Evolutionary conservation across 768 basidiomycete genomes (phyloP).

Genomic region (Suillus spraguei): DNA sequence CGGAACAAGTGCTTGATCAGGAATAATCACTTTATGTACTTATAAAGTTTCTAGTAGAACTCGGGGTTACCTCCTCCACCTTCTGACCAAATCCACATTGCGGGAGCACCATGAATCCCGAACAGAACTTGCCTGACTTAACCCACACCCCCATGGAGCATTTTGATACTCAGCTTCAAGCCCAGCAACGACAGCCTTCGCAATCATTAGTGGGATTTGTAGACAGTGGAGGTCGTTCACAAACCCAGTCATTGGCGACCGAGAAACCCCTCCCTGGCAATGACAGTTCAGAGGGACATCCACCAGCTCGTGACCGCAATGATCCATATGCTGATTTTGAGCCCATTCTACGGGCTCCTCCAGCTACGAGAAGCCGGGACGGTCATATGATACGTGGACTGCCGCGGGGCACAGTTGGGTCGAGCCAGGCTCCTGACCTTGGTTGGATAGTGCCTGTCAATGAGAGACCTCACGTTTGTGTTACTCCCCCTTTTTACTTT

Average conservation of each 20-base stretch:
- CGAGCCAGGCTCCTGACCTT: slow-evolving; percentile 14
- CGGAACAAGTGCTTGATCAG: background rate
- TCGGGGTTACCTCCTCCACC: too few relatives aligned
- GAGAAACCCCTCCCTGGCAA: slow-evolving; percentile 16
- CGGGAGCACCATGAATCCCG: slow-evolving; percentile 21
- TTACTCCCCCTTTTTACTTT: background rate
- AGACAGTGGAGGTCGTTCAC: slow-evolving; percentile 3
- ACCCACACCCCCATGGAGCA: background rate
- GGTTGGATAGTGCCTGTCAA: slow-evolving; percentile 33
- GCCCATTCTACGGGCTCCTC: slow-evolving; percentile 5
- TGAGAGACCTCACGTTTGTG: slow-evolving; percentile 22
- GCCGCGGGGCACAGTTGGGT: slow-evolving; percentile 13
- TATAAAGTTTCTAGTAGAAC: background rate
- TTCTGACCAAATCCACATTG: background rate
- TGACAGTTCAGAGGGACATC: slow-evolving; percentile 11
- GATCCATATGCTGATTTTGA: slow-evolving; percentile 18
- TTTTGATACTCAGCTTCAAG: background rate
- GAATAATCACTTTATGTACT: background rate
- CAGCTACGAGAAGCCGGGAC: slow-evolving; percentile 20
- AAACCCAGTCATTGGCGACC: slow-evolving; percentile 7
- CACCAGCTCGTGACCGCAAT: slow-evolving; percentile 1
- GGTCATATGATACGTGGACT: slow-evolving; percentile 15
- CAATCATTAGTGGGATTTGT: background rate
- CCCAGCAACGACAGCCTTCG: background rate
- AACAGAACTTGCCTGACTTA: background rate